These are phyloP conservation scores for Phalaenopsis hybrid DNA, from an alignment of 116 monocot genomes.

Conservation along the genomic window DNA sequence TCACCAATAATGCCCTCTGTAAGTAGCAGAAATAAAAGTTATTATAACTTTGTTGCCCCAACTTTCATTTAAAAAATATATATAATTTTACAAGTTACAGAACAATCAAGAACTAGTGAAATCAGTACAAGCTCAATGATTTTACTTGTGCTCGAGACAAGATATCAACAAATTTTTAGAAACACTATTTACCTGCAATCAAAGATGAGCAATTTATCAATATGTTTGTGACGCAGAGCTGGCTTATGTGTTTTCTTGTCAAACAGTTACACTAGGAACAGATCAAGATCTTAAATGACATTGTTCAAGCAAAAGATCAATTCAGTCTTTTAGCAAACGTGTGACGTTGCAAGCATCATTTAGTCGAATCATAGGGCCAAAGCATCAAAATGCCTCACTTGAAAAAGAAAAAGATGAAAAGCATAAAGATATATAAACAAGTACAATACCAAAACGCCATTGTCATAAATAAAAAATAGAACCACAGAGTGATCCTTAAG, in stretches of 20 bases:
- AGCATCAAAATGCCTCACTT: too few species aligned
- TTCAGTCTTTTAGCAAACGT: background rate
- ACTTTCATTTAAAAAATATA: background rate
- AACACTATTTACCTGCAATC: background rate
- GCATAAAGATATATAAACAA: too few species aligned
- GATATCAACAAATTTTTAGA: background rate
- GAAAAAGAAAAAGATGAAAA: too few species aligned
- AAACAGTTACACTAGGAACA: background rate
- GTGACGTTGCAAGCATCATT: background rate
- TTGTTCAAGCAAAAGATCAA: background rate
- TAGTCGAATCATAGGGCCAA: too few species aligned
- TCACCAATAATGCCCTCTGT: constrained; percentile 61
- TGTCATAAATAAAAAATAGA: too few species aligned
- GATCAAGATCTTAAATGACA: background rate
- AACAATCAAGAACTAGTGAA: background rate
- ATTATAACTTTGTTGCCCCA: background rate
- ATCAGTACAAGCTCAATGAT: background rate
- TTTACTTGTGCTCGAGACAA: background rate
- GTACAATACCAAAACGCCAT: too few species aligned
- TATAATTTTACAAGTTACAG: background rate
- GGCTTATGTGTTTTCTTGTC: background rate
- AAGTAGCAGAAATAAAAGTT: constrained; percentile 10
- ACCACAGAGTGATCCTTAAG: too few species aligned
- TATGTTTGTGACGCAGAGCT: background rate
- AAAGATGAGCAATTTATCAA: background rate